Evolutionary conservation across 805 yeast genomes (phyloP).

Genomic region (Scheffersomyces spartinae): DNA sequence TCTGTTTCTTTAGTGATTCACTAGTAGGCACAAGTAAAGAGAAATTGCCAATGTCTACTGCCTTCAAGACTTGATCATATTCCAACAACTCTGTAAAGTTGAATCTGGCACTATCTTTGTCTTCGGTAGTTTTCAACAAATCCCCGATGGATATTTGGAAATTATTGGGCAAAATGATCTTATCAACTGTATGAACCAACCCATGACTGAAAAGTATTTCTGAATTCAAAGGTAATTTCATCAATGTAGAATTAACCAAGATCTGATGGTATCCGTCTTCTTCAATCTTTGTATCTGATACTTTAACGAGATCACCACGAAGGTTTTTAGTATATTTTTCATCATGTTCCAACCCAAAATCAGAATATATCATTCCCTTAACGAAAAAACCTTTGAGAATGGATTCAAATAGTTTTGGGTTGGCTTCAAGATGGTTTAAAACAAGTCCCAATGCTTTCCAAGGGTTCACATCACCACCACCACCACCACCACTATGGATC

Average conservation of each 20-base stretch:
- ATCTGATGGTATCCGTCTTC: conserved; percentile 13
- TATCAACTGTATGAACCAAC: conserved; percentile 60
- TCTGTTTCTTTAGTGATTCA: conserved; percentile 40
- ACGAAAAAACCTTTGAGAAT: conserved; percentile 50
- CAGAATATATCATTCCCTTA: conserved; percentile 57
- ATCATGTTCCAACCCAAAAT: conserved; percentile 23
- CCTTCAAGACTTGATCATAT: conserved; percentile 27
- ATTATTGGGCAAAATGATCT: conserved; percentile 44
- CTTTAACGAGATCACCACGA: conserved; percentile 15
- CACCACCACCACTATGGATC: no score
- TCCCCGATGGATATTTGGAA: conserved; percentile 44
- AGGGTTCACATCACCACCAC: no score
- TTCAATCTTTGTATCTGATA: conserved; percentile 10
- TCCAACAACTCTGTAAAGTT: conserved; percentile 37
- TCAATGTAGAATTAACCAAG: conserved; percentile 16
- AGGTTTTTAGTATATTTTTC: conserved; percentile 11
- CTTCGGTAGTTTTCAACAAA: conserved; percentile 43
- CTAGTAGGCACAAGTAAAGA: conserved; percentile 70
- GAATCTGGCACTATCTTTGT: conserved; percentile 12
- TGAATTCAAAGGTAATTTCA: conserved; percentile 30
- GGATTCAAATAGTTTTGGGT: conserved; percentile 37
- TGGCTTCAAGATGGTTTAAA: conserved; percentile 42
- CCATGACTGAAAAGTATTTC: conserved; percentile 79
- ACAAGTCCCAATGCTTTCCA: conserved; percentile 59
- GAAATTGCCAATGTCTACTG: conserved; percentile 30